Evolutionary conservation across 2,329 filamentous ascomycete genomes (phyloP), one percentile per base, ranked within the genome.

Genomic region (Lasiodiplodia gonubiensis): DNA sequence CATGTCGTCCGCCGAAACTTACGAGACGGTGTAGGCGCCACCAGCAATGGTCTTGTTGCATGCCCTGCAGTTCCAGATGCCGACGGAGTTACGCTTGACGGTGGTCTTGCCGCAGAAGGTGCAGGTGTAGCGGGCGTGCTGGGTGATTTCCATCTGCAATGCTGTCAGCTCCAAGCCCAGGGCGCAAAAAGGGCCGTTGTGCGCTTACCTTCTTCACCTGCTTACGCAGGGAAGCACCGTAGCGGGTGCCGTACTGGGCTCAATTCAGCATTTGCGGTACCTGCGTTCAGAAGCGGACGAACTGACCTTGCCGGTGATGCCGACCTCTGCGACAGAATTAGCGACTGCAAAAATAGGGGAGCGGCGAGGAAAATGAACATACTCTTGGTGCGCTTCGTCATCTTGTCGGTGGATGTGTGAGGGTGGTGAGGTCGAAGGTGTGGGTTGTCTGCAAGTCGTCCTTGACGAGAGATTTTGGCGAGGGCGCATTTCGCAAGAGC

Each of bases 161-260:
- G 16, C 33, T 53, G 48, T 67, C n/a, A 61, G 48, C 48, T 67
- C 66, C 55, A 54, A 10, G 12, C 8, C 57, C 18, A 27, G 4
- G 10, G 35, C 37, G n/a, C n/a, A 21, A 11, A 21, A 30, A 7
- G 12, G 53, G 35, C 7, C n/a, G 37, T 37, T 63, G 42, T 3
- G 59, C 12, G 27, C 39, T 39, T 59, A 66, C 64, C 64, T 97
- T 97, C 93, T 98, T 98, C 81, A 95, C 91, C 84, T 93, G 94
- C 90, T 98, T 98, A 86, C 94, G 93, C 85, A 98, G 93, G 80
- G 95, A 98, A 82, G 95, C 94, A 94, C 94, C 95, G 86, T 91
- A 96, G 90, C 93, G 92, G 82, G 65, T 67, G 48, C 64, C 64
- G 35, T 67, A 67, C 55, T 64, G 33, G 25, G 10, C 8, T n/a